Evolutionary conservation across 2,329 filamentous ascomycete genomes (phyloP), one percentile per base, ranked within the genome.

Genomic region (Fusarium longipes): DNA sequence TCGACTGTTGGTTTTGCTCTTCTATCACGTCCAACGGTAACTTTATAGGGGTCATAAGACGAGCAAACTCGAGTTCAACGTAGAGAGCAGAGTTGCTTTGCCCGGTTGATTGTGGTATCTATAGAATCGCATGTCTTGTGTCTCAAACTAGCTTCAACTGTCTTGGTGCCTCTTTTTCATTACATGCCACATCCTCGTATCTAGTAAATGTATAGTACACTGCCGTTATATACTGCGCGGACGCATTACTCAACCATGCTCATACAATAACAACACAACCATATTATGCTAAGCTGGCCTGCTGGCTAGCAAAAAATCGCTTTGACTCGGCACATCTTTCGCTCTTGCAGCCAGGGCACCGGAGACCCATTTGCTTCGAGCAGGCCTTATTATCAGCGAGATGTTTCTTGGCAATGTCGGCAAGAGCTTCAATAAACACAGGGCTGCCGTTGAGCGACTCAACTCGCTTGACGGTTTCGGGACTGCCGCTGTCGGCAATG

Each of bases 301-400:
- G 76, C 65, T 81, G 78, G 47, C 75, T 74, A 8, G 84, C 84
- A 75, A 90, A 91, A 77, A 90, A 90, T 72, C 85, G 87, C 79
- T 91, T 91, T 51, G 89, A 90, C 79, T 94, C 93, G 54, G 90
- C 79, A 79, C 96, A 99, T 72, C 90, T 87, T 74, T 96, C 93
- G 76, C 92, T 98, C 79, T 88, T 94, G 81, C 96, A 99, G 8
- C 92, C 94, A 3, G 96, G 96, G 81, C 96, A 99, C 72, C 96
- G 89, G 70, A 99, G 81, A 10, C 88, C 89, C 92, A 99, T 93
- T 81, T 98, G 96, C 57, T 83, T 82, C 29, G 92, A 96, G 77
- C 92, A 95, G 11, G 82, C 76, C 11, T 82, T 72, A 7, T 91
- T 91, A 65, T 87, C 89, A 50, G 88, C 82, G 51, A 99, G 80